A percentile compares a stretch with the other conserved stretches of the same genome.
Evolutionary conservation across 2,329 filamentous ascomycete species (phyloP).

Genomic region (Aspergillus sp.): DNA sequence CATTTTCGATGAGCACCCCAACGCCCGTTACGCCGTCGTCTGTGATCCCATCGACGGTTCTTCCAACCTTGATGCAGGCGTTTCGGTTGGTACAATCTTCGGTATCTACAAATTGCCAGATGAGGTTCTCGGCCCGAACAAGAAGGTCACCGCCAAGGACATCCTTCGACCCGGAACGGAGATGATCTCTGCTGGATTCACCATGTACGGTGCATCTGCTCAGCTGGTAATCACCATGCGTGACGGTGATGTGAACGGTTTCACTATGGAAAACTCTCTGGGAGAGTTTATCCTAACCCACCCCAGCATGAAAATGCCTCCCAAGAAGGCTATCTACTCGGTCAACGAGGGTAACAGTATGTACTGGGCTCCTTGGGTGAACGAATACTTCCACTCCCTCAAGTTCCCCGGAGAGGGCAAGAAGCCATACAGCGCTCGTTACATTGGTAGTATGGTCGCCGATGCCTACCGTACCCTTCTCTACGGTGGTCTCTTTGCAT

Average conservation of each 20-base stretch:
- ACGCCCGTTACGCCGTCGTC: constrained; percentile 82
- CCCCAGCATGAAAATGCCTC: constrained; percentile 84
- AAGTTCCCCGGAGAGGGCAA: constrained; percentile 65
- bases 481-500: constrained; percentile 96
- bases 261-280: constrained; percentile 92
- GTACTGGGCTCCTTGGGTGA: constrained; percentile 88
- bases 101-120: constrained; percentile 85
- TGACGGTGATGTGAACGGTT: constrained; percentile 86
- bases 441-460: constrained; percentile 97
- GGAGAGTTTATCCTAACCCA: constrained; percentile 99
- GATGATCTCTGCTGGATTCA: constrained; percentile 92
- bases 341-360: constrained; percentile 97
- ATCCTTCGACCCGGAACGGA: constrained; percentile 84
- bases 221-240: constrained; percentile 97
- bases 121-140: constrained; percentile 42
- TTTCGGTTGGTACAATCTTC: constrained; percentile 97
- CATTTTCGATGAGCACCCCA: constrained; percentile 67
- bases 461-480: constrained; percentile 93
- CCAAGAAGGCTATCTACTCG: constrained; percentile 79
- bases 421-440: constrained; percentile 90
- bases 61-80: constrained; percentile 94
- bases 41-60: constrained; percentile 98
- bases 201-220: constrained; percentile 97
- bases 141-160: constrained; percentile 60
- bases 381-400: constrained; percentile 80